These are phyloP conservation scores for Raffaelea ambrosiae DNA, from an alignment of 2,329 filamentous ascomycete species.

Conservation along the genomic window DNA sequence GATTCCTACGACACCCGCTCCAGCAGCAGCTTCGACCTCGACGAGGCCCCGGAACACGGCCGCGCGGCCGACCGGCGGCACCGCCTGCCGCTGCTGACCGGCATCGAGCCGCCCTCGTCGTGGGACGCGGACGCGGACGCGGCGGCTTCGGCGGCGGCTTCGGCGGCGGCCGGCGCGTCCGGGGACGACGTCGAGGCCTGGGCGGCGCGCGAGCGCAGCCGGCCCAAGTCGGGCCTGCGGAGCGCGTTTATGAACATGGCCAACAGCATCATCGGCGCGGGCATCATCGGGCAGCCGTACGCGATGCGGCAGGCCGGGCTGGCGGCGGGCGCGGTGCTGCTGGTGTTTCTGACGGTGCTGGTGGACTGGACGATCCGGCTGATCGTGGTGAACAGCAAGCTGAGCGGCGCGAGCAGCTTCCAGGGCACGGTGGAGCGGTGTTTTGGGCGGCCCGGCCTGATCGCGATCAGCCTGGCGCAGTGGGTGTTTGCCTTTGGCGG, in stretches of 20 bases:
- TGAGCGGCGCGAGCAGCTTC: conserved; percentile 88
- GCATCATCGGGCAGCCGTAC: conserved; percentile 81
- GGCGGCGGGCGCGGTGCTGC: conserved; percentile 66
- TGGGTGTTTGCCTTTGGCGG: conserved; percentile 98
- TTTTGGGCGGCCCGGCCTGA: conserved; percentile 78
- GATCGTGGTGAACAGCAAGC: conserved; percentile 95
- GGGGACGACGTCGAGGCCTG: conserved; percentile 30
- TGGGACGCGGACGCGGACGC: conserved; percentile 61
- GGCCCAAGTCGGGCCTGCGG: conserved; percentile 76
- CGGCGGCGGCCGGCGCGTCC: conserved; percentile 14
- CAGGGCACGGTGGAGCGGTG: conserved; percentile 94
- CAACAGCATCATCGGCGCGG: conserved; percentile 86
- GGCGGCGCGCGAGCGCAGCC: conserved; percentile 44
- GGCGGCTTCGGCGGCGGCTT: conserved; percentile 20
- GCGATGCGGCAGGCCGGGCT: conserved; percentile 91
- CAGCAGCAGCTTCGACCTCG: conserved; percentile 18
- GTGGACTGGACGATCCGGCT: conserved; percentile 97
- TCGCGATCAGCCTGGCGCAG: conserved; percentile 84
- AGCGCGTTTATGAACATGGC: conserved; percentile 99
- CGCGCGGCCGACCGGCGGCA: conserved; percentile 33
- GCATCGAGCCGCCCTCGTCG: conserved; percentile 72
- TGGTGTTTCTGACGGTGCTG: conserved; percentile 70
- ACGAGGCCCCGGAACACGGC: conserved; percentile 17
- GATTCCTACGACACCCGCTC: background rate
- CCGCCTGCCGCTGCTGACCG: conserved; percentile 67